These are phyloP conservation scores for Massarina eburnea DNA, from an alignment of 2,329 filamentous ascomycete genomes.

Conservation along the genomic window DNA sequence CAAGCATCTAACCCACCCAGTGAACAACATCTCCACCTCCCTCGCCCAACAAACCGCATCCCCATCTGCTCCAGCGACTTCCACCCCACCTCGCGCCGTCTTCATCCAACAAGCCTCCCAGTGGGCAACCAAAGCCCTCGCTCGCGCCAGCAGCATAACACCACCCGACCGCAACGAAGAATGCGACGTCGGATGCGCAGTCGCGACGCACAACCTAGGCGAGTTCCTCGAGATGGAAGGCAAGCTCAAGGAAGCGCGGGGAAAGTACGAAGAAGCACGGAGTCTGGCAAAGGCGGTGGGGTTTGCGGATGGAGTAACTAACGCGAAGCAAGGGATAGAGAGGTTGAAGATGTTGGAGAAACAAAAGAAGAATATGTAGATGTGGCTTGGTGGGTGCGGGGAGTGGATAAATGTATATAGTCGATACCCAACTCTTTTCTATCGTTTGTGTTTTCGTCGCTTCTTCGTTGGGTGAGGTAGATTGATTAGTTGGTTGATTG, in stretches of 20 bases:
- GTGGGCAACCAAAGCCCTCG: slow-evolving; percentile 79
- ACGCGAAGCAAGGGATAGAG: slow-evolving; percentile 45
- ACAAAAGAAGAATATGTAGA: not conserved
- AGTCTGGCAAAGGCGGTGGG: slow-evolving; percentile 56
- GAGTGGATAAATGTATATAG: not conserved
- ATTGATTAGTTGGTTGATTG: too few relatives aligned
- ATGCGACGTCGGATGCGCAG: slow-evolving; percentile 81
- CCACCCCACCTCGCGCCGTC: slow-evolving; percentile 51
- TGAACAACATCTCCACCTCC: slow-evolving; percentile 79
- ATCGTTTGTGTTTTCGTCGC: too few relatives aligned
- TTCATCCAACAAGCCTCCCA: slow-evolving; percentile 70
- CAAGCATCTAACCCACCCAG: slow-evolving; percentile 36
- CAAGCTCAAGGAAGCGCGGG: slow-evolving; percentile 64
- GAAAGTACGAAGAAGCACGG: slow-evolving; percentile 69
- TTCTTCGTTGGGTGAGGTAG: too few relatives aligned
- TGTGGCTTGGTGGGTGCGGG: not conserved
- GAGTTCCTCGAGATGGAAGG: slow-evolving; percentile 79
- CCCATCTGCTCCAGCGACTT: slow-evolving; percentile 33
- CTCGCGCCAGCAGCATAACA: slow-evolving; percentile 65
- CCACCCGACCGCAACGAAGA: slow-evolving; percentile 71
- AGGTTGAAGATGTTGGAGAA: slow-evolving; percentile 33
- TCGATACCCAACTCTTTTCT: too few relatives aligned
- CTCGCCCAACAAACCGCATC: slow-evolving; percentile 66
- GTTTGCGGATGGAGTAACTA: slow-evolving; percentile 49
- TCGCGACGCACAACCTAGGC: slow-evolving; percentile 82